Evolutionary conservation across 208 protist genomes (phyloP), one percentile per base, ranked within the genome.

Genomic region (Trypanosoma caninum): DNA sequence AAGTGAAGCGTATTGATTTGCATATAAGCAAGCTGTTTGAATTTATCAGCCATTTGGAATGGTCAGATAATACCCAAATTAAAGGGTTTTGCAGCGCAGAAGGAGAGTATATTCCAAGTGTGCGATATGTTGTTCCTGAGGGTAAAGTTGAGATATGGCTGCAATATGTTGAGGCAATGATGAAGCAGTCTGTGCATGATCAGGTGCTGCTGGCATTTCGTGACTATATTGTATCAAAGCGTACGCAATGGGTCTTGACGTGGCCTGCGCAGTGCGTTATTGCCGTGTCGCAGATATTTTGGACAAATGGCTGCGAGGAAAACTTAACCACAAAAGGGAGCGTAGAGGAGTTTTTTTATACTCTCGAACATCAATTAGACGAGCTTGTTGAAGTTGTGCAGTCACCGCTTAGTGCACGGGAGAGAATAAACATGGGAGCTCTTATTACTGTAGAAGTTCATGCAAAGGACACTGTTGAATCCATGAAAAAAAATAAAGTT

Each of bases 391-490:
- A 95, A 50, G 86, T 97, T 34, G 89, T 97, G 37, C 92, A 97
- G 73, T 94, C 87, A 23, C 89, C 89, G 4, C 73, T 97, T 40
- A 93, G 79, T 8, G 31, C 80, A 23, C 66, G 82, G 20, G 78
- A 97, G 68, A 78, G 86, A 27, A 92, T 97, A 47, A 98, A 97
- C 63, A 89, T 98, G 74, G 90, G 93, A 42, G 93, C 97, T 51
- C 82, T 99, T 42, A 97, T 99, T 69, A 98, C 96, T 9, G 95
- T 98, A 60, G 97, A 99, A 68, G 97, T 99, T 41, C 97, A 98
- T 68, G 93, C 95, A 11, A 91, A 98, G 68, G 97, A 99, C 68
- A 97, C 97, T 7, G 81, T 96, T 2, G 81, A 86, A 48, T 75
- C 63, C 47, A 87, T 99, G 80, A 41, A 75, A 8, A 45, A 78